phyloP scores from a whole-genome alignment of 192 early-diverging fungal species.

The Spizellomyces sp. region DNA sequence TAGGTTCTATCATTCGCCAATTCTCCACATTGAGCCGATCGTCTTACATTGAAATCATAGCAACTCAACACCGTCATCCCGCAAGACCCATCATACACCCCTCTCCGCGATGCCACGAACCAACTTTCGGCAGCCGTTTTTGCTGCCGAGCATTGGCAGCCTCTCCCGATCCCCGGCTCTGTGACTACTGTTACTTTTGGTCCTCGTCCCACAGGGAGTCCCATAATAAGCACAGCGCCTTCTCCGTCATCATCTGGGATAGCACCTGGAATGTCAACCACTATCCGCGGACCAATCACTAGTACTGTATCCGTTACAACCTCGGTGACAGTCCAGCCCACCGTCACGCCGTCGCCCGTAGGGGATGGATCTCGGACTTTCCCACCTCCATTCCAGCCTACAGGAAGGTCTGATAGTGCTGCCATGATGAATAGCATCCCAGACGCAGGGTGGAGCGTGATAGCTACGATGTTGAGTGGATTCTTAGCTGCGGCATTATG shows the following conservation, averaged over 20 bases:
- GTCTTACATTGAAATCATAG: conserved; percentile 5
- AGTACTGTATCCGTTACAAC: conserved; percentile 1
- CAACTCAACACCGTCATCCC: conserved; percentile 6
- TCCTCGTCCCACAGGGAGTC: not conserved
- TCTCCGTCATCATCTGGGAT: not conserved
- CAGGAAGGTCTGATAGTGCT: too few species aligned
- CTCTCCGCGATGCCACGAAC: conserved; percentile 2
- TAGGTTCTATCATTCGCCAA: not conserved
- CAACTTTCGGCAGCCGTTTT: conserved; percentile 13
- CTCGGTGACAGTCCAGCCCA: not conserved
- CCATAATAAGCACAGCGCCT: not conserved
- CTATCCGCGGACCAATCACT: not conserved
- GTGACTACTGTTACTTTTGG: conserved; percentile 25
- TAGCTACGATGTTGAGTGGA: too few species aligned
- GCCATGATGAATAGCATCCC: too few species aligned
- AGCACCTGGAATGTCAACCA: not conserved
- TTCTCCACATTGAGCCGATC: not conserved
- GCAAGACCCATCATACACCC: conserved; percentile 13
- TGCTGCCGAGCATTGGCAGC: not conserved
- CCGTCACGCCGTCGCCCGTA: too few species aligned
- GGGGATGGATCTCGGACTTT: too few species aligned
- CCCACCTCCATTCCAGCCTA: too few species aligned
- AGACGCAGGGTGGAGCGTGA: too few species aligned
- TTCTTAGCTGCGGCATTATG: too few species aligned
- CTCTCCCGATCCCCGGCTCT: conserved; percentile 12